Base-by-base conservation (phyloP, 371 early-diverging fungal genomes). In the Phascolomyces articulosus region DNA sequence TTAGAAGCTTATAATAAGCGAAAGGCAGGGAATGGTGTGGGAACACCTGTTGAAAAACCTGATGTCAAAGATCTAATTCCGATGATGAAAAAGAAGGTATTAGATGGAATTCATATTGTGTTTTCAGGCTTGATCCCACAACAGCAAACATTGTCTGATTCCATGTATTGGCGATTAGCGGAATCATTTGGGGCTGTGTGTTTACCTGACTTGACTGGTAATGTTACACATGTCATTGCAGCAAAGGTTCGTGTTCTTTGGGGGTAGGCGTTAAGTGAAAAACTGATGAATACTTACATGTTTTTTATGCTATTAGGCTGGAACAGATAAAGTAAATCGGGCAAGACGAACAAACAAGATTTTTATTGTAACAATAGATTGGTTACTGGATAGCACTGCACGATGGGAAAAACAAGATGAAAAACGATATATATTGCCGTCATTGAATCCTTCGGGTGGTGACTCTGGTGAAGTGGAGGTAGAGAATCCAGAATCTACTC, bases 181-280 rank as follows among this genome's bases (percentile, higher is more conserved):
- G 68, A 68, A 41, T 75, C 80, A 9, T 93, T 90, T 80, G 94
- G 94, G 3, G 94, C 92, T 0, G 63, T 65, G 27, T 93, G 93
- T 61, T 78, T 77, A 0, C 68, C 64, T 0, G 85, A 89, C 3
- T 62, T 92, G 40, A 76, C 74, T n/a, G 70, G 74, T 0, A 71
- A 80, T 20, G 85, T 90, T 23, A 94, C 95, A 0, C 95, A 95
- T 65, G 73, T 95, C 4, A 83, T 95, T 29, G 91, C 93, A 16
- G 83, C 84, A n/a, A 87, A 89, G 77, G 91, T 66, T 56, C n/a
- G n/a, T 51, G 44, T 62, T 41, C 15, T 38, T 56, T 55, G 40
- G 58, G 56, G 40, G 24, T 18, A 47, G 38, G n/a, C n/a, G n/a
- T n/a, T n/a, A n/a, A n/a, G n/a, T n/a, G n/a, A n/a, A n/a, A n/a